phyloP scores from a whole-genome alignment of 2,329 filamentous ascomycete genomes.

The Chaetomium sp. region DNA sequence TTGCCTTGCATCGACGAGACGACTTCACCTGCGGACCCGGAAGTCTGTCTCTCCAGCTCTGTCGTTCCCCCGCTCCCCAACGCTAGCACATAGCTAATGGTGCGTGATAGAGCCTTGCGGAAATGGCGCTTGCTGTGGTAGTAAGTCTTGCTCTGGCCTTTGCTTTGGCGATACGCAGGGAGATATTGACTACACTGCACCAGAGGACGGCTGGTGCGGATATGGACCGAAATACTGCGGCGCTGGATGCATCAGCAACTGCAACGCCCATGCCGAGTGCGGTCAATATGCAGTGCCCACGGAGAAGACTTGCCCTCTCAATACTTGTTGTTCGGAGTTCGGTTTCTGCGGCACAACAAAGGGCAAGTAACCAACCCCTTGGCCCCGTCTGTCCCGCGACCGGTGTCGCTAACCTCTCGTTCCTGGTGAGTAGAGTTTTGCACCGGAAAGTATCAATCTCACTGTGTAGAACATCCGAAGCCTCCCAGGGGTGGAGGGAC shows the following conservation, averaged over 20 bases:
- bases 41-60: not conserved
- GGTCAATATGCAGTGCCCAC: not conserved
- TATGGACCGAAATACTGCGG: not conserved
- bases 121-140: not conserved
- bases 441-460: not conserved
- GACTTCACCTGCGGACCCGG: not conserved
- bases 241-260: not conserved
- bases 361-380: not conserved
- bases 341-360: constrained; percentile 30
- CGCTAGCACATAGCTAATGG: not conserved
- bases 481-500: not conserved
- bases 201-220: not conserved
- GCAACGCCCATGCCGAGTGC: constrained; percentile 8
- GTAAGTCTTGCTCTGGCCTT: not conserved
- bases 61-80: not conserved
- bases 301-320: constrained; percentile 4
- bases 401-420: not conserved
- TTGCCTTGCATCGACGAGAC: not conserved
- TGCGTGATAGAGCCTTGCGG: not conserved
- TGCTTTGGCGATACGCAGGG: not conserved
- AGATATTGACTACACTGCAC: not conserved
- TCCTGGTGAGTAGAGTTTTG: not conserved
- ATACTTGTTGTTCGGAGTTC: constrained; percentile 5
- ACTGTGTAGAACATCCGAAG: not conserved
- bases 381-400: not conserved